Conservation (phyloP, 441 rosid genomes). For the Geranium incanum region DNA sequence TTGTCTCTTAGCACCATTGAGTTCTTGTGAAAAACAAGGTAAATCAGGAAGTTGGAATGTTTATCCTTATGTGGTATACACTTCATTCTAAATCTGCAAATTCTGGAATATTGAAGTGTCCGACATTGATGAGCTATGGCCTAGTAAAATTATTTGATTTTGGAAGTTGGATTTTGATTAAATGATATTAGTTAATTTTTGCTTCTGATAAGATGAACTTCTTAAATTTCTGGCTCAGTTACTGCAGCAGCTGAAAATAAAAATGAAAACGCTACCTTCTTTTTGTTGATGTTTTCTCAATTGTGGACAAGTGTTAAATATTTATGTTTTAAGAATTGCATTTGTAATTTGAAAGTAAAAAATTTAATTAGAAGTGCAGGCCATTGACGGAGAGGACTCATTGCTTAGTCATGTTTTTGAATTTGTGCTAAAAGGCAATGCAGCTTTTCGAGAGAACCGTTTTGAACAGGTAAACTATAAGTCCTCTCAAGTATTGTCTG, state of each 20-base stretch:
- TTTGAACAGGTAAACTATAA: slow-evolving; percentile 3
- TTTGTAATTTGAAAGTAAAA: neutral
- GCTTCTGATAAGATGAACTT: neutral
- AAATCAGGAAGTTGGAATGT: neutral
- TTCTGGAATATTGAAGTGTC: neutral
- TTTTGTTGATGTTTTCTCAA: neutral
- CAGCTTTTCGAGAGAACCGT: slow-evolving; percentile 6
- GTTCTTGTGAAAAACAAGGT: slow-evolving; percentile 30
- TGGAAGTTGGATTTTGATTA: neutral
- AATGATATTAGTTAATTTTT: neutral
- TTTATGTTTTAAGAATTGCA: neutral
- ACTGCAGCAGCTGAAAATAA: neutral
- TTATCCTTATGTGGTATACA: slow-evolving; percentile 7
- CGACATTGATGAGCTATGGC: neutral
- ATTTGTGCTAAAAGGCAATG: slow-evolving; percentile 6
- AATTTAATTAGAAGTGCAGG: neutral
- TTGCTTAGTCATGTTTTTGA: slow-evolving; percentile 5
- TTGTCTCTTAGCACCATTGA: slow-evolving; percentile 11
- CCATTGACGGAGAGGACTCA: slow-evolving; percentile 9
- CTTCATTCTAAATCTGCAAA: neutral
- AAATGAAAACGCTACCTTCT: neutral
- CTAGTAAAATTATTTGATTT: neutral
- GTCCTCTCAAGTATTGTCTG: neutral
- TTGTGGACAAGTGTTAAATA: neutral
- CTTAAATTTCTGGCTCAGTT: neutral